These are phyloP conservation scores for Verticillium nonalfalfae DNA, from an alignment of 2,329 filamentous ascomycete genomes.

Conservation along the genomic window DNA sequence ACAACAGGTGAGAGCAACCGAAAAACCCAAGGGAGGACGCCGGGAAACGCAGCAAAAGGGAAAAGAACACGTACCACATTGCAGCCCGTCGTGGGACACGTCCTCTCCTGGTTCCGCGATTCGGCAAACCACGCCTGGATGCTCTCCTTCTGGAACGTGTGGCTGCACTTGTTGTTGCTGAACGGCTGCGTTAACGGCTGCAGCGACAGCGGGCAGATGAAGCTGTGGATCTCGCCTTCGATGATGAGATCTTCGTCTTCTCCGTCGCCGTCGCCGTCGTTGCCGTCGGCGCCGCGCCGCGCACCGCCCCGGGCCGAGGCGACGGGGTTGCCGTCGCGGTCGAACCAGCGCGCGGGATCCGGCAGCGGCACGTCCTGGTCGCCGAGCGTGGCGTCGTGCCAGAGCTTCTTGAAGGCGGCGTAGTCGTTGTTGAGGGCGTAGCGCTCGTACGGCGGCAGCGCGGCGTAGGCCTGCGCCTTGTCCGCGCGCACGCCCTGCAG, in stretches of 20 bases:
- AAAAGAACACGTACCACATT: conserved; percentile 34
- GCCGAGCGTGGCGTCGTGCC: conserved; percentile 46
- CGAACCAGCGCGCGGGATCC: conserved; percentile 49
- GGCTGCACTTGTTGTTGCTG: conserved; percentile 61
- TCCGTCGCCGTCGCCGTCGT: conserved; percentile 56
- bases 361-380: conserved; percentile 44
- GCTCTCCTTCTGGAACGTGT: conserved; percentile 63
- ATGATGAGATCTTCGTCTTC: conserved; percentile 66
- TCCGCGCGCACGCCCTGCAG: conserved; percentile 27
- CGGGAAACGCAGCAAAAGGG: background rate
- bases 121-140: conserved; percentile 51
- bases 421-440: conserved; percentile 55
- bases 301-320: conserved; percentile 7
- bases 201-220: conserved; percentile 65
- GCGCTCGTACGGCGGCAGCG: conserved; percentile 33
- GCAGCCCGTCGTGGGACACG: conserved; percentile 63
- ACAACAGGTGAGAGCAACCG: no score
- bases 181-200: conserved; percentile 58
- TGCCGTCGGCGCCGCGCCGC: conserved; percentile 34
- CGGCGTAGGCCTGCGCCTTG: conserved; percentile 35
- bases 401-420: conserved; percentile 49
- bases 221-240: conserved; percentile 54
- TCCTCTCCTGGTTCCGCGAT: conserved; percentile 26
- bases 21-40: background rate
- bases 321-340: conserved; percentile 34